Evolutionary conservation across 768 basidiomycete species (phyloP).

Genomic region (Pulveroboletus ravenelii): DNA sequence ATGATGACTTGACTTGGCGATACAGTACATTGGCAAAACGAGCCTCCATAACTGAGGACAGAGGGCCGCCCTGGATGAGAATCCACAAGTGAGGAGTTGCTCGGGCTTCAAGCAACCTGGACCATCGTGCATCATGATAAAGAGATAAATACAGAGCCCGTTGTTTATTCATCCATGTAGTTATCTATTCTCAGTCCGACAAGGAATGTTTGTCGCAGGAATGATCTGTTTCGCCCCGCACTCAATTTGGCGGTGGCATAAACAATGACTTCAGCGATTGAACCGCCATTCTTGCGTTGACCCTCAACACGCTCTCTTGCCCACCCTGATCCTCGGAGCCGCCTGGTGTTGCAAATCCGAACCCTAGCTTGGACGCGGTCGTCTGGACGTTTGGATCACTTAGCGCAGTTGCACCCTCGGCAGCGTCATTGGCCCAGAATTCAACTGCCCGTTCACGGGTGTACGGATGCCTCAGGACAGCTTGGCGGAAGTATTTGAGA

Average conservation of each 20-base stretch:
- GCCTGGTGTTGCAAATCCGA: conserved; percentile 31
- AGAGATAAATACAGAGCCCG: no score
- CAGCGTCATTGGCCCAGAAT: conserved; percentile 58
- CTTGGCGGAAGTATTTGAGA: conserved; percentile 52
- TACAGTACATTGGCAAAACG: not conserved
- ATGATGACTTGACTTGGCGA: not conserved
- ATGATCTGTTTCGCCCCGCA: not conserved
- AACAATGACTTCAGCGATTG: conserved; percentile 25
- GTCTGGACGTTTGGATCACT: conserved; percentile 44
- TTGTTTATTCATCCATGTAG: no score
- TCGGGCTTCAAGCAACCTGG: not conserved
- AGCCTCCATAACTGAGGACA: not conserved
- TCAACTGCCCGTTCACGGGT: conserved; percentile 42
- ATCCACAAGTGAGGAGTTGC: not conserved
- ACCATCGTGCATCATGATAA: no score
- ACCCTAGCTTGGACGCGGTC: conserved; percentile 43
- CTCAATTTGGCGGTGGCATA: conserved; percentile 18
- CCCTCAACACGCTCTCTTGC: conserved; percentile 24
- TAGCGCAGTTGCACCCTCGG: conserved; percentile 47
- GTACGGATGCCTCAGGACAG: conserved; percentile 49
- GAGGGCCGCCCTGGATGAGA: not conserved
- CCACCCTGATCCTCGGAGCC: conserved; percentile 4
- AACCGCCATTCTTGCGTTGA: conserved; percentile 23
- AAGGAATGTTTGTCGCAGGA: not conserved
- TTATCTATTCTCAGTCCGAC: not conserved